phyloP scores from a whole-genome alignment of 495 filamentous ascomycete genomes.

The Pseudomonodictys pantanalensis region DNA sequence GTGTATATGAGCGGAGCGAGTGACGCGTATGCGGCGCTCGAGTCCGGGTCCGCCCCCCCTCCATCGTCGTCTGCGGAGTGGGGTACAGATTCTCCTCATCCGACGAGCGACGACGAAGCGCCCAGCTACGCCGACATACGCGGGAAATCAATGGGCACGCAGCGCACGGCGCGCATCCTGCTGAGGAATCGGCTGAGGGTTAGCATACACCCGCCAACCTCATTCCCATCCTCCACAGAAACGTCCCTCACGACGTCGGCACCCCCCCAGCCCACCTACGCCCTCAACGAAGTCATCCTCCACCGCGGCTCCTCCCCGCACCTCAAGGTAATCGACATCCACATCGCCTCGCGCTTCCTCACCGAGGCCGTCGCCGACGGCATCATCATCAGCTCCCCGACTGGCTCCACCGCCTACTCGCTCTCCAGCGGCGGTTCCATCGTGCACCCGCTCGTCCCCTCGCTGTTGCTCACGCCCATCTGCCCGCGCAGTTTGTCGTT shows the following conservation, averaged over 20 bases:
- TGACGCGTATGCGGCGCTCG: conserved; percentile 42
- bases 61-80: no score
- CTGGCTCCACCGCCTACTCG: conserved; percentile 91
- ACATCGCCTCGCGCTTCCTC: conserved; percentile 75
- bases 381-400: conserved; percentile 90
- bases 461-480: conserved; percentile 86
- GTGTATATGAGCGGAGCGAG: conserved; percentile 87
- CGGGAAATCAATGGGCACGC: conserved; percentile 77
- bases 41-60: no score
- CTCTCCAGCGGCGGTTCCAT: conserved; percentile 92
- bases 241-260: conserved; percentile 24
- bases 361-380: conserved; percentile 93
- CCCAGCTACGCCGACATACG: conserved; percentile 69
- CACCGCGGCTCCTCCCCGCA: conserved; percentile 88
- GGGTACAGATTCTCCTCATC: not conserved
- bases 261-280: conserved; percentile 55
- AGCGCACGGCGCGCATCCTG: conserved; percentile 71
- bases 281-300: conserved; percentile 92
- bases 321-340: conserved; percentile 85
- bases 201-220: conserved; percentile 39
- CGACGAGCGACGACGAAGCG: conserved; percentile 29
- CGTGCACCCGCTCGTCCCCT: conserved; percentile 86
- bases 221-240: no score
- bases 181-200: conserved; percentile 84
- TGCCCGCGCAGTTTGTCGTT: conserved; percentile 91